These are phyloP conservation scores for Nannochloropsis oceanica DNA, from an alignment of 108 stramenopile species.

Conservation along the genomic window DNA sequence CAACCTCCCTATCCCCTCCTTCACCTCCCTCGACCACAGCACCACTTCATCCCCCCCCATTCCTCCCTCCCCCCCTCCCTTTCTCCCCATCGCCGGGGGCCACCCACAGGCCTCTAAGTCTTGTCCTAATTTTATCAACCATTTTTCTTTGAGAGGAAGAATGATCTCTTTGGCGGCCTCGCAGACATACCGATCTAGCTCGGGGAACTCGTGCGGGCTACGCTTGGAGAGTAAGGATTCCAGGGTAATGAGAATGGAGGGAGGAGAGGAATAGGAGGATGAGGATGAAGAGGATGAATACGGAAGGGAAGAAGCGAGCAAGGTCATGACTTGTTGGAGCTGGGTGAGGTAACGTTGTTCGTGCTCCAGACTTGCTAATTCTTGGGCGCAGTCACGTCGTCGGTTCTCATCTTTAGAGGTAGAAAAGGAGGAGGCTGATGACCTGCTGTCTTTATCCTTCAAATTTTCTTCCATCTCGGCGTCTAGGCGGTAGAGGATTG, in stretches of 20 bases:
- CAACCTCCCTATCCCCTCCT: not conserved
- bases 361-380: too few relatives aligned
- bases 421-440: too few relatives aligned
- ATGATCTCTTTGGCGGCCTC: not conserved
- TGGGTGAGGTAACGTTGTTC: too few relatives aligned
- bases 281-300: too few relatives aligned
- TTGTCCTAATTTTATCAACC: not conserved
- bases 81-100: not conserved
- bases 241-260: not conserved
- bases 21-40: not conserved
- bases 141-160: not conserved
- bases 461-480: not conserved
- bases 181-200: not conserved
- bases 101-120: not conserved
- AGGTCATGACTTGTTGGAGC: too few relatives aligned
- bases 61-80: not conserved
- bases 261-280: too few relatives aligned
- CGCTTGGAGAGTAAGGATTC: not conserved
- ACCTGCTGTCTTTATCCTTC: too few relatives aligned
- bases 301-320: too few relatives aligned
- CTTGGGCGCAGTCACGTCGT: too few relatives aligned
- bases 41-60: not conserved
- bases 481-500: not conserved
- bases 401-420: too few relatives aligned
- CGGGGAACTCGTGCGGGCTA: not conserved